Percentiles rank a stretch among this genome's conserved stretches.
Conservation (phyloP, 495 filamentous ascomycete genomes). For the Trichoderma gamsii region DNA sequence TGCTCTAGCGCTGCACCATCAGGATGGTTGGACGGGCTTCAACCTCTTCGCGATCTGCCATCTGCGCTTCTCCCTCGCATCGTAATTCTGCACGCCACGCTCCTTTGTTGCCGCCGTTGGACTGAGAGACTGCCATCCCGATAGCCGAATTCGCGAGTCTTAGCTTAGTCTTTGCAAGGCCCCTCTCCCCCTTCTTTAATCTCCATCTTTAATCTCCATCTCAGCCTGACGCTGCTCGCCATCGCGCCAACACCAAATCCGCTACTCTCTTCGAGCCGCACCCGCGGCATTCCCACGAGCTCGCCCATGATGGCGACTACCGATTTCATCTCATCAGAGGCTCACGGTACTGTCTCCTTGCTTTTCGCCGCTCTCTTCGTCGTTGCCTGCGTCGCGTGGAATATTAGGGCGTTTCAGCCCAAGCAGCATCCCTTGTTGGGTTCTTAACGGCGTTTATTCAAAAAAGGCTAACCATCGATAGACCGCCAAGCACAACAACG, state of each 20-base stretch:
- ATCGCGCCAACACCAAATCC: neutral
- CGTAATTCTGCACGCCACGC: neutral
- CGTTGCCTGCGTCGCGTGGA: neutral
- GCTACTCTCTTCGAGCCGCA: conserved; percentile 9
- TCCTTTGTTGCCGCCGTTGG: neutral
- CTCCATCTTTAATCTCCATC: conserved; percentile 7
- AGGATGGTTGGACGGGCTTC: neutral
- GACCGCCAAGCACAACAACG: conserved; percentile 47
- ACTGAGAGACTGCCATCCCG: neutral
- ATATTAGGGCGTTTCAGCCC: neutral
- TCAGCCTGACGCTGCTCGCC: conserved; percentile 2
- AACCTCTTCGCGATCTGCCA: neutral
- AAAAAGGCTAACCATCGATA: conserved; percentile 18
- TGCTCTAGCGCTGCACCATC: conserved; percentile 11
- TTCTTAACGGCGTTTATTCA: neutral
- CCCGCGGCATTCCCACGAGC: conserved; percentile 5
- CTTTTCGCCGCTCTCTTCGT: neutral
- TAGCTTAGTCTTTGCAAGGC: neutral
- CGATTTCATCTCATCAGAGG: conserved; percentile 3
- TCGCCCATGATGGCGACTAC: conserved; percentile 14
- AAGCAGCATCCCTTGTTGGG: neutral
- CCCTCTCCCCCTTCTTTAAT: neutral
- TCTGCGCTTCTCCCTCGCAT: conserved; percentile 6
- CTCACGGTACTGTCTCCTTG: conserved; percentile 16
- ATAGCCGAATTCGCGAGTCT: neutral